These are phyloP conservation scores for Lactarius indigo DNA, from an alignment of 768 basidiomycete genomes.

Conservation along the genomic window DNA sequence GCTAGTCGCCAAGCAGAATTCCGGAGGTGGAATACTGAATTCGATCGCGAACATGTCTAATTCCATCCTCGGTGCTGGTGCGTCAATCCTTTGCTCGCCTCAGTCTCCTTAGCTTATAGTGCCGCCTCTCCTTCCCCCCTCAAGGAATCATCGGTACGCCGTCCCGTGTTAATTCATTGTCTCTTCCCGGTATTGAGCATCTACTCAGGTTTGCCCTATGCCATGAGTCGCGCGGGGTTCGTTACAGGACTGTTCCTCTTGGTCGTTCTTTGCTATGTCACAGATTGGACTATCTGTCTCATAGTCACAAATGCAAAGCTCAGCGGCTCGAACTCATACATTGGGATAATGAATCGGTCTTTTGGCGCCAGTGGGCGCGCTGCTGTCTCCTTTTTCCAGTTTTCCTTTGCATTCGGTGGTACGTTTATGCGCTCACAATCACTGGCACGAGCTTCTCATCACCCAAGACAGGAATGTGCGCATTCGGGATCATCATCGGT, in stretches of 20 bases:
- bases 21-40: slow-evolving; percentile 73
- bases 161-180: background rate
- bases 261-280: slow-evolving; percentile 72
- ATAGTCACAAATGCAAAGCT: slow-evolving; percentile 96
- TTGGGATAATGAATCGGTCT: slow-evolving; percentile 90
- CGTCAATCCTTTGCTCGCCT: slow-evolving; percentile 34
- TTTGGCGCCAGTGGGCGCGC: slow-evolving; percentile 91
- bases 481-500: slow-evolving; percentile 94
- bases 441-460: background rate
- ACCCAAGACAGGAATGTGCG: slow-evolving; percentile 76
- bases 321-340: slow-evolving; percentile 87
- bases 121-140: background rate
- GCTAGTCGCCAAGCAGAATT: slow-evolving; percentile 58
- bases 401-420: slow-evolving; percentile 97
- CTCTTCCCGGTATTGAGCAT: background rate
- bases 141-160: slow-evolving; percentile 70
- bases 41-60: slow-evolving; percentile 95
- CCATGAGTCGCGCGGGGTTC: slow-evolving; percentile 92
- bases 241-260: slow-evolving; percentile 82
- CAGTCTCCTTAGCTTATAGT: slow-evolving; percentile 7
- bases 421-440: slow-evolving; percentile 28
- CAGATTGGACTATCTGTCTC: slow-evolving; percentile 98
- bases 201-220: slow-evolving; percentile 81
- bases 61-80: slow-evolving; percentile 90
- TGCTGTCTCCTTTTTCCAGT: slow-evolving; percentile 95